Evolutionary conservation across 768 basidiomycete genomes (phyloP).

Genomic region (Boletus tylopilopsis): DNA sequence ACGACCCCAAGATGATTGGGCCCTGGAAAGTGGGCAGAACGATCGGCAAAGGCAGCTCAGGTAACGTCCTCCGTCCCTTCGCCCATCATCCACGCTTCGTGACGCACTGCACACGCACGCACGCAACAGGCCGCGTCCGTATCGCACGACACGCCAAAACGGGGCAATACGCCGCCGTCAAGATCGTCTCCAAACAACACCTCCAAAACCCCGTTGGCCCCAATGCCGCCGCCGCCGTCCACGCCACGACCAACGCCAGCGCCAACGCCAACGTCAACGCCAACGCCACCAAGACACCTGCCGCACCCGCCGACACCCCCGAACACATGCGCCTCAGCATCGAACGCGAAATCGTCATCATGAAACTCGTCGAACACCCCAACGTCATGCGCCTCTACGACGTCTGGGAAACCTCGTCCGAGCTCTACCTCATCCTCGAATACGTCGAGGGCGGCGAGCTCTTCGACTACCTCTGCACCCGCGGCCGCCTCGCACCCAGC

Average conservation of each 20-base stretch:
- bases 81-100: not conserved
- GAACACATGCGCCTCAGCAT: constrained; percentile 78
- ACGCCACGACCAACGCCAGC: too few species aligned
- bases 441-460: constrained; percentile 94
- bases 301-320: constrained; percentile 55
- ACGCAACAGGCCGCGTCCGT: constrained; percentile 85
- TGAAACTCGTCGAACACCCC: constrained; percentile 96
- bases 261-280: too few species aligned
- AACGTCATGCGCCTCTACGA: constrained; percentile 94
- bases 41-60: constrained; percentile 79
- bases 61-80: constrained; percentile 35
- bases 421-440: constrained; percentile 90
- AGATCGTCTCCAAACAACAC: constrained; percentile 82
- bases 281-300: too few species aligned
- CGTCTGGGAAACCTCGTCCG: constrained; percentile 91
- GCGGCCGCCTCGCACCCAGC: constrained; percentile 61
- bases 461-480: constrained; percentile 85
- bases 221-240: too few species aligned
- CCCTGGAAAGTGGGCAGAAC: constrained; percentile 82
- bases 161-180: constrained; percentile 88
- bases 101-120: too few species aligned
- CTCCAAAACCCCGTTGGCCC: constrained; percentile 35
- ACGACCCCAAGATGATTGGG: constrained; percentile 68
- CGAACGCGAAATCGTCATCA: constrained; percentile 93
- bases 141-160: constrained; percentile 87